Evolutionary conservation across 805 yeast species (phyloP), one percentile per base, ranked within the genome.

Genomic region (Schwanniomyces vanrijiae): DNA sequence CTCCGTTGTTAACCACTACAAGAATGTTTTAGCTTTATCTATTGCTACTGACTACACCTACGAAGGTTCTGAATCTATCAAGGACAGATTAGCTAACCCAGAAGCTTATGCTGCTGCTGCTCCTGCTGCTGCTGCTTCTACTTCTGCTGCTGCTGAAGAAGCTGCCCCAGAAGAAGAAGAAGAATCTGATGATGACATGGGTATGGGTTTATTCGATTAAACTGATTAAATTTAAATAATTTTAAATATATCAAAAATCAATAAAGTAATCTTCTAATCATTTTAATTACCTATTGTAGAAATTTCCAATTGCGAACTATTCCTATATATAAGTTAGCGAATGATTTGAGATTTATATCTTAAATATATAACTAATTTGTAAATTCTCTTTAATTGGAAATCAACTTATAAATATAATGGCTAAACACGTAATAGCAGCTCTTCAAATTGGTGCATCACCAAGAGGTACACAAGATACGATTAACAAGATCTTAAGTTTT

Each of bases 41-140:
- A 82, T 94, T 79, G 99, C 97, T 71, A 85, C 98, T 71, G 97
- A 94, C 76, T 94, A 91, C 89, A 88, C 97, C 71, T 94, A 86
- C 82, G 97, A 95, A 80, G 98, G 96, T 77, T 88, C 96, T 64
- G 99, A 91, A 83, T 91, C 92, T 62, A 86, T 94, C 82, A 90
- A 90, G 88, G 99, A 94, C 88, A 89, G 98, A 82, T 82, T 94
- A 69, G 98, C 96, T 76, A 92, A 94, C 95, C 99, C 99, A 76
- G 98, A 94, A 59, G 96, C 96, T 76, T 94, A 92, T 80, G 99
- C 98, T 73, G 86, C 98, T 69, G 95, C 97, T 79, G 97, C 97
- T 68, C 96, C 98, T 67, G 97, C 79, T 73, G 97, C 97, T 67
- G 86, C 87, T 71, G 89, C 95, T 64, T 82, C 88, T 65, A 64